phyloP scores from a whole-genome alignment of 106 monocot species.

The Posidonia australis region DNA sequence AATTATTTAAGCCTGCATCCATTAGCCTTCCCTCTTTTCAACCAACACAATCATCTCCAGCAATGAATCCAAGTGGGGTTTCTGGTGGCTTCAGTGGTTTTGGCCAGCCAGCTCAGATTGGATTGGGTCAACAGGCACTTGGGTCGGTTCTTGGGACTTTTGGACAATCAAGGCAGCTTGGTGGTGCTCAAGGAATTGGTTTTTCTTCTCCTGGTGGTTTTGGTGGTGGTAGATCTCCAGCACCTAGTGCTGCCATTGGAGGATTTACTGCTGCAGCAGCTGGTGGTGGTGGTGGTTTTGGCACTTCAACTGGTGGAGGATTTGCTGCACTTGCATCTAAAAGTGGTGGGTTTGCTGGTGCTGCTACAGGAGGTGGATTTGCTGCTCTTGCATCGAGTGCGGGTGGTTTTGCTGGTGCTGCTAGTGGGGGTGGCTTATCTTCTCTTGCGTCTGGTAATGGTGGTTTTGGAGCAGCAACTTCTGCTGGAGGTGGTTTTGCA shows the following conservation, averaged over 20 bases:
- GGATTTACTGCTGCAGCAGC: conserved; percentile 10
- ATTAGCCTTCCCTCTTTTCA: conserved; percentile 64
- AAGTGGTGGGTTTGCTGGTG: conserved; percentile 25
- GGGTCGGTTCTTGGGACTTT: conserved; percentile 89
- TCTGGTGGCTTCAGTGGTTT: conserved; percentile 66
- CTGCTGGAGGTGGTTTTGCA: conserved; percentile 37
- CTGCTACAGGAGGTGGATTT: conserved; percentile 47
- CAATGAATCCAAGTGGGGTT: conserved; percentile 20
- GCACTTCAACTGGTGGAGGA: conserved; percentile 22
- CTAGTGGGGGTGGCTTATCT: conserved; percentile 12
- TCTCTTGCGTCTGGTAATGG: conserved; percentile 19
- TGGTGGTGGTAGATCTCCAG: conserved; percentile 20
- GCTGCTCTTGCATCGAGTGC: conserved; percentile 23
- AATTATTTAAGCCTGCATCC: conserved; percentile 78
- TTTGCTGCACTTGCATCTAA: conserved; percentile 10
- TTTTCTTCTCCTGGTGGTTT: conserved; percentile 26
- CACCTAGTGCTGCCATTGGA: not conserved
- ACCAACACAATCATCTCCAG: conserved; percentile 36
- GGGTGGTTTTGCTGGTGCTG: conserved; percentile 19
- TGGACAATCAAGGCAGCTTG: conserved; percentile 73
- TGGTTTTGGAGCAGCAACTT: conserved; percentile 30
- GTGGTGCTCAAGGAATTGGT: conserved; percentile 31
- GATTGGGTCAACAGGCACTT: conserved; percentile 66
- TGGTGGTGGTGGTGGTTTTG: conserved; percentile 23
- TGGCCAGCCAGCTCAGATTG: conserved; percentile 73